Base-by-base conservation (phyloP, 1,284 basidiomycete species). In the Ceratorhiza oryzae-sativae region DNA sequence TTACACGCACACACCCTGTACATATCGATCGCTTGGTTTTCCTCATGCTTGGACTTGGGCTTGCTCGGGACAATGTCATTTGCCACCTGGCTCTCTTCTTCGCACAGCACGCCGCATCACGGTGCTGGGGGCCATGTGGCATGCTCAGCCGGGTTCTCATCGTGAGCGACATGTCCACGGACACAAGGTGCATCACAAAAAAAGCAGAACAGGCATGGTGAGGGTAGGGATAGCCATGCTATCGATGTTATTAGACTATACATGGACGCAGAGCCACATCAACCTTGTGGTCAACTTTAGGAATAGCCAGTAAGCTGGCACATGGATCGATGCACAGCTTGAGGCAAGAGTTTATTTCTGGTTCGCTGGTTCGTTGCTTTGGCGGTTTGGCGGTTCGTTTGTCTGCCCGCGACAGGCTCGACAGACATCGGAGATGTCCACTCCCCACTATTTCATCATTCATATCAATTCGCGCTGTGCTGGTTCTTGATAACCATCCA, bases 21-120 rank as follows among this genome's bases (percentile, higher is more conserved):
- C 55, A 58, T 58, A 10, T 39, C 30, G n/a, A 18, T 45, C 25
- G 6, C 32, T 36, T 55, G 46, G 18, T 49, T 18, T 53, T 20
- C 30, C 12, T 25, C 32, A 18, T 34, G 20, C 8, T 58, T 23
- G n/a, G n/a, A n/a, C n/a, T 58, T n/a, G n/a, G 3, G 55, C 55
- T 58, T 45, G 36, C 55, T 58, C 55, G 55, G 55, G 55, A 58
- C 55, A 58, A 58, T 39, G 34, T 58, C 55, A 58, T 58, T 23
- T 55, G 51, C 51, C 8, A 34, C 51, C 30, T 12, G 8, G 15
- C 53, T 58, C 15, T 41, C 55, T 58, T 58, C 55, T 58, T 58
- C 55, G 41, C 55, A 58, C 18, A 18, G 36, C 55, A 23, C 41
- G 55, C 3, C 13, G 12, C 36, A 36, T 18, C 42, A 18, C 42